phyloP scores from a whole-genome alignment of 2,329 filamentous ascomycete genomes.

The Chaetothyriales sp. region DNA sequence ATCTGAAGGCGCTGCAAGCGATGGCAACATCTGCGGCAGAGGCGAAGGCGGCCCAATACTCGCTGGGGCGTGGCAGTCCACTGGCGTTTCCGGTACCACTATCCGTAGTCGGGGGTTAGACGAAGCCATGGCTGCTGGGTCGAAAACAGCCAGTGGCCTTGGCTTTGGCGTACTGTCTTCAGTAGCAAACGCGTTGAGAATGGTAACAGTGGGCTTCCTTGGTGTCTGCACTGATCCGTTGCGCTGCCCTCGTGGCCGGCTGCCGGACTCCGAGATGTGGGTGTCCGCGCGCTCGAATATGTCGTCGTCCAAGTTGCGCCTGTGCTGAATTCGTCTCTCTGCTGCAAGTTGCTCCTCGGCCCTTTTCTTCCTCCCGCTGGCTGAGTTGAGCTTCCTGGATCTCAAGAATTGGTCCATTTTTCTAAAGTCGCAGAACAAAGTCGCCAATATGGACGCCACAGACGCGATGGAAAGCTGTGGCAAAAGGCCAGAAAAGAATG shows the following conservation, averaged over 20 bases:
- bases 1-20: conserved; percentile 12
- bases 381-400: background rate
- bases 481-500: background rate
- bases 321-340: background rate
- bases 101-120: background rate
- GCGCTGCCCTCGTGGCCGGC: background rate
- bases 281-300: background rate
- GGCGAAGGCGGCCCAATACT: conserved; percentile 3
- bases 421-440: too few relatives aligned
- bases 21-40: conserved; percentile 9
- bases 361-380: background rate
- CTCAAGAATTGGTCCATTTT: background rate
- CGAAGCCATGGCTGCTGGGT: background rate
- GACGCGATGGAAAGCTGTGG: background rate
- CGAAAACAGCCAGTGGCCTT: background rate
- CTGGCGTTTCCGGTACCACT: background rate
- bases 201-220: background rate
- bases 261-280: background rate
- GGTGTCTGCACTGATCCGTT: too few relatives aligned
- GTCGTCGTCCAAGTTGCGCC: background rate
- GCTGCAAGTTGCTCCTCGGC: background rate
- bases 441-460: background rate
- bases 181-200: background rate
- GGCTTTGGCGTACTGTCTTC: background rate
- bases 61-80: background rate